Evolutionary conservation across 2,329 filamentous ascomycete genomes (phyloP).

Genomic region (Paraphaeosphaeria minitans): DNA sequence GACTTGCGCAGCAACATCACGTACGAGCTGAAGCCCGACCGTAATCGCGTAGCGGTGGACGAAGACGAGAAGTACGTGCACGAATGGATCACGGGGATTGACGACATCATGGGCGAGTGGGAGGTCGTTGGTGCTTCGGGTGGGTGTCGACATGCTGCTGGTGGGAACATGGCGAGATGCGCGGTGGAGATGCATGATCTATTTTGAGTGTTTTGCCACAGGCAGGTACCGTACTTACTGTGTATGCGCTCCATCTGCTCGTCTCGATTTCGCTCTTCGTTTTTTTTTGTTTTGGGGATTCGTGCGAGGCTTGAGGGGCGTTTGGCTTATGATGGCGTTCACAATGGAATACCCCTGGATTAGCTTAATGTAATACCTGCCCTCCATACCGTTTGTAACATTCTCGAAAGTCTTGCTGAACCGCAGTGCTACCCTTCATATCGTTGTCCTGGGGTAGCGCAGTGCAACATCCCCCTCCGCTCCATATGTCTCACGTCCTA

Average conservation of each 20-base stretch:
- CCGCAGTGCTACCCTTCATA: too few species aligned
- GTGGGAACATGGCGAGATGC: constrained; percentile 13
- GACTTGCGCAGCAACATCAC: constrained; percentile 61
- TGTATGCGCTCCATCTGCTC: background rate
- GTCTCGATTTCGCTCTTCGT: too few species aligned
- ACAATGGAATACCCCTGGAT: too few species aligned
- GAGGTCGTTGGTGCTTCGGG: constrained; percentile 14
- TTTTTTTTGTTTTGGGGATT: background rate
- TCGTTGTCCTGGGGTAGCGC: too few species aligned
- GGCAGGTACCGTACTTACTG: background rate
- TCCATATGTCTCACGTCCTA: too few species aligned
- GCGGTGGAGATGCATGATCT: constrained; percentile 23
- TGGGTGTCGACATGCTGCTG: constrained; percentile 26
- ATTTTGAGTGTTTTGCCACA: constrained; percentile 19
- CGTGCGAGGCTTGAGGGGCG: too few species aligned
- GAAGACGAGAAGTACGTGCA: constrained; percentile 18
- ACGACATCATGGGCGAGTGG: constrained; percentile 29
- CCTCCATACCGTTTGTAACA: too few species aligned
- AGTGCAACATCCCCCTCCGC: too few species aligned
- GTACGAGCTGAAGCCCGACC: constrained; percentile 66
- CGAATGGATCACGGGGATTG: constrained; percentile 34
- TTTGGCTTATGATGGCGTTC: too few species aligned
- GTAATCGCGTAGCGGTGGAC: constrained; percentile 16
- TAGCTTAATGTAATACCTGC: too few species aligned
- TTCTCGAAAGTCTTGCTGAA: too few species aligned